Percentiles rank a stretch among this genome's conserved stretches.
Conservation (phyloP, 495 filamentous ascomycete genomes). For the Xylaria bambusicola region DNA sequence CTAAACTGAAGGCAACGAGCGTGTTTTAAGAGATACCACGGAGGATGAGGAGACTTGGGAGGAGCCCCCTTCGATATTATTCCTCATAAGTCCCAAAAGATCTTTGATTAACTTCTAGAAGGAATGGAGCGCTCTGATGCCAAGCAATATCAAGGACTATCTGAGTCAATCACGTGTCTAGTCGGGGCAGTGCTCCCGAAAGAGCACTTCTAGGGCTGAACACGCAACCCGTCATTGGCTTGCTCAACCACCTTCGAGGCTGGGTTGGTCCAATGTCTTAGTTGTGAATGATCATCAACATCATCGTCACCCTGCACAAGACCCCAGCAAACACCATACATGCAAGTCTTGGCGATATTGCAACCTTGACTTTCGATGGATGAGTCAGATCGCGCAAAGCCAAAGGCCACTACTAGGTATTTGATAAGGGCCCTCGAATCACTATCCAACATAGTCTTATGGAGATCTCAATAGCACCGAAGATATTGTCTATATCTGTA, state of each 20-base stretch:
- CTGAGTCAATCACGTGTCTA: constrained; percentile 18
- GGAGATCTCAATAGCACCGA: no score
- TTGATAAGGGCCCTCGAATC: neutral
- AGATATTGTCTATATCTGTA: neutral
- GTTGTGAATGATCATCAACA: constrained; percentile 1
- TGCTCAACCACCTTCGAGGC: neutral
- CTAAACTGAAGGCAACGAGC: neutral
- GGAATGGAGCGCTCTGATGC: neutral
- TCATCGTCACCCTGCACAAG: neutral
- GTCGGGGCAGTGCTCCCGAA: constrained; percentile 15
- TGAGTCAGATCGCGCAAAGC: neutral
- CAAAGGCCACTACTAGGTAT: constrained; percentile 19
- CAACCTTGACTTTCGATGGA: constrained; percentile 1
- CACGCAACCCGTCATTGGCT: constrained; percentile 9
- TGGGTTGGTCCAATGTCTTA: neutral
- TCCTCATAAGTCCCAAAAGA: neutral
- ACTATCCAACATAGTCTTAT: no score
- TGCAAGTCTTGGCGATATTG: constrained; percentile 4
- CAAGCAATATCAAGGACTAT: constrained; percentile 12
- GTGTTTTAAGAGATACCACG: neutral
- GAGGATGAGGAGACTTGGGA: neutral
- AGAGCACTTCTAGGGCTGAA: constrained; percentile 15
- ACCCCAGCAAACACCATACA: neutral
- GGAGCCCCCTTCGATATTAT: neutral
- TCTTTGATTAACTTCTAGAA: constrained; percentile 11